Conservation (phyloP, 257 asterid species). For the Solanum commersonii region DNA sequence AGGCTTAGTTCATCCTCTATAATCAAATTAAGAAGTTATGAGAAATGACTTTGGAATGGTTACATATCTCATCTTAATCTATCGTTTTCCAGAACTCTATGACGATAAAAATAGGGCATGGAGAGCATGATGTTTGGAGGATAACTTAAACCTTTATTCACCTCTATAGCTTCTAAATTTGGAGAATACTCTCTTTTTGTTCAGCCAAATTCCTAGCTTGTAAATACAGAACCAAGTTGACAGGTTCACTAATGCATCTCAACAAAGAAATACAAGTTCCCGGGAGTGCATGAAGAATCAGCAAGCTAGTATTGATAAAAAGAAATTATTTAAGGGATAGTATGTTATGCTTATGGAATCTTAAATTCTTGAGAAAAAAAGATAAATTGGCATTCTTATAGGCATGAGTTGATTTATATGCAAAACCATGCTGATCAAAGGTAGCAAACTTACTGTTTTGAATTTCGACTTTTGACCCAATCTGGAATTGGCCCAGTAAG, state of each 20-base stretch:
- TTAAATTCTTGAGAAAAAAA: not conserved
- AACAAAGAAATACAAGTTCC: not conserved
- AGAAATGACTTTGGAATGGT: not conserved
- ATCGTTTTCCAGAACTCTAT: not conserved
- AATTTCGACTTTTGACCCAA: conserved; percentile 14
- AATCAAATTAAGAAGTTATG: not conserved
- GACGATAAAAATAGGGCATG: not conserved
- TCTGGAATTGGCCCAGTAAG: conserved; percentile 34
- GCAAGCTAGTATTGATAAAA: not conserved
- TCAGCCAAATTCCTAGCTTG: not conserved
- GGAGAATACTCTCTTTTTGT: not conserved
- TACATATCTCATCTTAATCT: not conserved
- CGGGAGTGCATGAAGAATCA: not conserved
- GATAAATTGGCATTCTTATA: not conserved
- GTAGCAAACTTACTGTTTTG: conserved; percentile 17
- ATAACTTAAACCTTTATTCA: not conserved
- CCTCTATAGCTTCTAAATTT: not conserved
- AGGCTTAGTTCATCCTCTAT: not conserved
- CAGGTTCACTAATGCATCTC: not conserved
- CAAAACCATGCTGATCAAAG: not conserved
- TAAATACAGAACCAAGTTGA: not conserved
- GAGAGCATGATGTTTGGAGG: not conserved
- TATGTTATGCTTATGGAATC: not conserved
- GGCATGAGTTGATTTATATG: not conserved
- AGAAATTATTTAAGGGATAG: not conserved